Evolutionary conservation across 495 filamentous ascomycete genomes (phyloP), one percentile per base, ranked within the genome.

Genomic region (Neurospora sp.): DNA sequence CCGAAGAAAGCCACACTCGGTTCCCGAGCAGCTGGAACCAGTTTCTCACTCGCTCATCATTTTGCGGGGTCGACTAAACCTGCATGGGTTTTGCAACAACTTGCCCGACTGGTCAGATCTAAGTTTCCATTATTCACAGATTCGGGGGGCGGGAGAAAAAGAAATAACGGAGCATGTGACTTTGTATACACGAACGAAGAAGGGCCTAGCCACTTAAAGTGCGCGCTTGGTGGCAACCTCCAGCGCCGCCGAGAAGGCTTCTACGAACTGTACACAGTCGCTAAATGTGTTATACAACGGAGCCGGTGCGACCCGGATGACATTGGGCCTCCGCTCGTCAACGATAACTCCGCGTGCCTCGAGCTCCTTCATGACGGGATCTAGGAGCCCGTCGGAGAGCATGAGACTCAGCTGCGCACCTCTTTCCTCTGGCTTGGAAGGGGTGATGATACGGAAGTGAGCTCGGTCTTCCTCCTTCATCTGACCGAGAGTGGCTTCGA

Each of bases 301-400:
- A 40, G 93, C 90, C 2, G 96, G 96, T 20, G 95, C 94, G n/a
- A 98, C 92, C 8, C 96, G 85, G 40, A 99, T 87, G 37, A 99
- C 96, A 81, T 97, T 90, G 27, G 96, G 96, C 78, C 89, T 90
- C 74, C 96, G 84, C 84, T 98, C 93, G 78, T 99, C 96, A 41
- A 96, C 89, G 31, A 99, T 87, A 10, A 97, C 88, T 3, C 89
- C 90, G 14, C 87, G 81, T 53, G 87, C 85, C 76, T 96, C 89
- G 41, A 99, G 77, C 69, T 83, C 83, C 70, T 88, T 81, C 83
- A 94, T 88, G 1, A 97, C 89, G 4, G 76, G 73, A 72, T 93
- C 90, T 59, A 98, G 83, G 69, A 97, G 78, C 0, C 90, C 91
- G 1, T 86, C 84, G 35, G 83, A 74, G 40, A 98, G 88, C 70